These are phyloP conservation scores for Pistacia vera DNA, from an alignment of 345 rosid genomes.

Conservation along the genomic window DNA sequence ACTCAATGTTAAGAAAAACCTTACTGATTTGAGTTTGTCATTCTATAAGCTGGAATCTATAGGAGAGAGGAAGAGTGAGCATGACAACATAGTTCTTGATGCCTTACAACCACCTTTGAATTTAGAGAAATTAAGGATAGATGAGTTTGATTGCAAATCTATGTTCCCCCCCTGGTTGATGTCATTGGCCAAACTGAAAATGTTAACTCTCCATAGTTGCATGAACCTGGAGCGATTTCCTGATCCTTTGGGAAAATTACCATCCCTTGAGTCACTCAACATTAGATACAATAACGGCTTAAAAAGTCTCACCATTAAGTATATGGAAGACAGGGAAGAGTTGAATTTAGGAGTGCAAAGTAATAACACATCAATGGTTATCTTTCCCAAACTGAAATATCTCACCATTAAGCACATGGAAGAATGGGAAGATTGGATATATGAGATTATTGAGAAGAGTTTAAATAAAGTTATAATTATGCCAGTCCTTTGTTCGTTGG, in stretches of 20 bases:
- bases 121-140: neutral
- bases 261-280: conserved; percentile 2
- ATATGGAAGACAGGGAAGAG: neutral
- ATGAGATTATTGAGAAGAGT: neutral
- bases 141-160: neutral
- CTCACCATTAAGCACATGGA: neutral
- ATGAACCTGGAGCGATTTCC: neutral
- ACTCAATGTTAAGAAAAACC: neutral
- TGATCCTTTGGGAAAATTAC: neutral
- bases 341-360: neutral
- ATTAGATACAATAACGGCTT: neutral
- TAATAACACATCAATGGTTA: neutral
- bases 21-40: neutral
- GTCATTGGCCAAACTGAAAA: neutral
- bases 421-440: neutral
- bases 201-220: neutral
- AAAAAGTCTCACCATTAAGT: neutral
- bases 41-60: neutral
- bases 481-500: neutral
- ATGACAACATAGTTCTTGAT: neutral
- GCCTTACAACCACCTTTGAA: conserved; percentile 5
- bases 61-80: neutral
- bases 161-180: neutral
- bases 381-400: neutral
- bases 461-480: neutral